A percentile compares a stretch with the other conserved stretches of the same genome.
Conservation (phyloP, 257 asterid genomes). For the Capsicum chinense region DNA sequence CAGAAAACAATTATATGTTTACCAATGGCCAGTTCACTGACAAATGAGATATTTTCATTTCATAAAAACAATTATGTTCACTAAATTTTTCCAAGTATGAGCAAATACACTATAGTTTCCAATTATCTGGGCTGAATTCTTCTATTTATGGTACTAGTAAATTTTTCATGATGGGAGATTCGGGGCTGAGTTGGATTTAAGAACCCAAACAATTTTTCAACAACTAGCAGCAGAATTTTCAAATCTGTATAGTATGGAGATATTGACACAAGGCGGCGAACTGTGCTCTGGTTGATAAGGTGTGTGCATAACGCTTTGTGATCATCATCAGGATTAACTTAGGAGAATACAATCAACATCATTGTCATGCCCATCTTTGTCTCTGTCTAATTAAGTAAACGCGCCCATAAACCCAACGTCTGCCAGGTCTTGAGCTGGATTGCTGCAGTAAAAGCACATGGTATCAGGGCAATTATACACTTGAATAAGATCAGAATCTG, state of each 20-base stretch:
- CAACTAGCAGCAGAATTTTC: not conserved
- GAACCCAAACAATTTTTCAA: not conserved
- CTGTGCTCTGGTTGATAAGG: not conserved
- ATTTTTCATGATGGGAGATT: not conserved
- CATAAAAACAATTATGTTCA: not conserved
- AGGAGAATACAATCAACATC: not conserved
- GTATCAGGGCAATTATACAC: constrained; percentile 22
- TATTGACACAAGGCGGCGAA: not conserved
- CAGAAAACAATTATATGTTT: not conserved
- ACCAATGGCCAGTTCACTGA: not conserved
- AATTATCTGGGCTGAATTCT: not conserved
- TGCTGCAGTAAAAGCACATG: constrained; percentile 48
- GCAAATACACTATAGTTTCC: not conserved
- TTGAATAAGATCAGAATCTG: not conserved
- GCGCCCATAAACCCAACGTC: constrained; percentile 95
- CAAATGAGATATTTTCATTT: not conserved
- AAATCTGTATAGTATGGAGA: not conserved
- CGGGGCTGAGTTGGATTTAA: not conserved
- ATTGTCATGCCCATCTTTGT: constrained; percentile 56
- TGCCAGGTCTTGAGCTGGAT: constrained; percentile 66
- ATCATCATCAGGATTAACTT: constrained; percentile 5
- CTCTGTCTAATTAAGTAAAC: constrained; percentile 71
- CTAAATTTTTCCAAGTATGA: constrained; percentile 10
- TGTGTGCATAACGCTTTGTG: not conserved
- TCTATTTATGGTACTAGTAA: not conserved